Conservation (phyloP, 331 rosid species). For the Spiraea crenata region DNA sequence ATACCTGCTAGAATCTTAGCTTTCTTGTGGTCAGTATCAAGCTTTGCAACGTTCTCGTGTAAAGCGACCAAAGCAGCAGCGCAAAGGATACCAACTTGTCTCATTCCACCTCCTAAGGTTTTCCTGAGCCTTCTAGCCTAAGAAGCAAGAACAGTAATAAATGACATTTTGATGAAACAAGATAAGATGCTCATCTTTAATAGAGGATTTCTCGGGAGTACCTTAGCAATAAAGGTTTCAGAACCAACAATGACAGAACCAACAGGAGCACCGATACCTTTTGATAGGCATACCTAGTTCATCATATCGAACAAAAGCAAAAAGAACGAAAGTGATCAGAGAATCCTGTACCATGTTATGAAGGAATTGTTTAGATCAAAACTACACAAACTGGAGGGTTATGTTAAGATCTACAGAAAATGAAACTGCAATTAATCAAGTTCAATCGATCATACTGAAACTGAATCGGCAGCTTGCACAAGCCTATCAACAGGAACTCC, state of each 20-base stretch:
- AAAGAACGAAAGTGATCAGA: neutral
- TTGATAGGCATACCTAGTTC: constrained; percentile 78
- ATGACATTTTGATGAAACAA: constrained; percentile 3
- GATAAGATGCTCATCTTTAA: neutral
- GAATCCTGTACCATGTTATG: neutral
- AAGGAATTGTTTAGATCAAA: neutral
- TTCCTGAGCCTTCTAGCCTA: constrained; percentile 84
- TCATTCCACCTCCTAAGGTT: constrained; percentile 96
- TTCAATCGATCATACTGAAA: constrained; percentile 49
- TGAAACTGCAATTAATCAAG: neutral
- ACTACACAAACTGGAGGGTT: neutral
- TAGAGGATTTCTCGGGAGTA: constrained; percentile 24
- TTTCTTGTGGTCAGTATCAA: constrained; percentile 70
- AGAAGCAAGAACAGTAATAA: constrained; percentile 9
- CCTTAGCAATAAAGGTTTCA: constrained; percentile 69
- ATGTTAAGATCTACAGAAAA: neutral
- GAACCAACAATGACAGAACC: constrained; percentile 92
- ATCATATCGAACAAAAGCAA: constrained; percentile 18
- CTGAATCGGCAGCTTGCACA: constrained; percentile 95
- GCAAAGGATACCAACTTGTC: constrained; percentile 83
- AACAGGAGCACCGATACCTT: constrained; percentile 97
- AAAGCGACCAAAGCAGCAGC: constrained; percentile 84
- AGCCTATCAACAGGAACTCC: constrained; percentile 80
- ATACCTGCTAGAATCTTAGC: constrained; percentile 71
- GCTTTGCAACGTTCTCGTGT: constrained; percentile 61